Conservation (phyloP, 441 rosid species). For the Erysimum pusillum region DNA sequence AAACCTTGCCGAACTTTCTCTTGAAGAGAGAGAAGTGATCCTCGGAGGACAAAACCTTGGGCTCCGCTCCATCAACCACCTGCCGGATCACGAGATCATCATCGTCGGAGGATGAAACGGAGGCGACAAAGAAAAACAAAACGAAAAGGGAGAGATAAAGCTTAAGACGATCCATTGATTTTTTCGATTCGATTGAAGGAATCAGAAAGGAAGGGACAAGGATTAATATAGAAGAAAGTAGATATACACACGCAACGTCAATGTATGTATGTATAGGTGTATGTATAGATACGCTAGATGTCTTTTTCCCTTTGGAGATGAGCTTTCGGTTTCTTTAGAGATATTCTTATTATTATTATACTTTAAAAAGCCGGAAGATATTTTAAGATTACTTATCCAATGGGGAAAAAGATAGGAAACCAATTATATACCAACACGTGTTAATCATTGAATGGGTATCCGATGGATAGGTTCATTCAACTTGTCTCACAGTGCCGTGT, state of each 20-base stretch:
- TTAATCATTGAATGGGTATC: background rate
- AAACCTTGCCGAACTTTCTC: conserved; percentile 66
- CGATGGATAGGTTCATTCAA: too few species aligned
- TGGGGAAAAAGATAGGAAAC: background rate
- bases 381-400: conserved; percentile 15
- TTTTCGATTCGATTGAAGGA: background rate
- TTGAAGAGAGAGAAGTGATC: conserved; percentile 86
- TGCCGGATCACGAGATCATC: conserved; percentile 78
- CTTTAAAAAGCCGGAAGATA: conserved; percentile 17
- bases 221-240: conserved; percentile 21
- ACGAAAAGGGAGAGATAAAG: conserved; percentile 10
- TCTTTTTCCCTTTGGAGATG: conserved; percentile 37
- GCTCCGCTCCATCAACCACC: conserved; percentile 62
- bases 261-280: conserved; percentile 27
- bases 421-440: conserved; percentile 17
- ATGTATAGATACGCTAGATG: conserved; percentile 20
- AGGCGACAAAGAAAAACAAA: conserved; percentile 24
- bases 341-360: conserved; percentile 16
- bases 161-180: conserved; percentile 23
- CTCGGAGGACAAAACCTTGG: conserved; percentile 58
- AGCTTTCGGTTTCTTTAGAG: conserved; percentile 39
- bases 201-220: background rate
- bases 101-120: conserved; percentile 50
- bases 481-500: too few species aligned
- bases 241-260: conserved; percentile 29